Percentiles rank a stretch among this genome's conserved stretches.
Conservation (phyloP, 129 eudicot genomes). For the sunflower (Helianthus annuus) region HanXRQr2.0-SUNRISE NC_035433.2:148498485-148498984, state of each 20-base stretch:
- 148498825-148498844: slow-evolving; percentile 83
- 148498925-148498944: slow-evolving; percentile 83
- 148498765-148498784: slow-evolving; percentile 73
- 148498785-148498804: slow-evolving; percentile 71
- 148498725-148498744: slow-evolving; percentile 70
- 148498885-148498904: slow-evolving; percentile 38
- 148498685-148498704: slow-evolving; percentile 67
- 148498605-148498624: slow-evolving; percentile 68
- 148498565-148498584: slow-evolving; percentile 59
- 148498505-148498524: slow-evolving; percentile 69
- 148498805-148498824: slow-evolving; percentile 84
- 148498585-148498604: slow-evolving; percentile 59
- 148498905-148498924: slow-evolving; percentile 51
- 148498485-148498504: slow-evolving; percentile 64
- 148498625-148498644: slow-evolving; percentile 69
- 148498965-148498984: slow-evolving; percentile 60
- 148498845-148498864: slow-evolving; percentile 61
- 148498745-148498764: slow-evolving; percentile 54
- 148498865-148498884: slow-evolving; percentile 43
- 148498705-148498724: slow-evolving; percentile 75
- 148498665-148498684: slow-evolving; percentile 70
- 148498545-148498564: slow-evolving; percentile 75
- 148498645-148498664: slow-evolving; percentile 63
- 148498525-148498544: slow-evolving; percentile 48
- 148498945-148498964: slow-evolving; percentile 66